Evolutionary conservation across 2,329 filamentous ascomycete species (phyloP).

Genomic region (Trichoderma oligosporum): DNA sequence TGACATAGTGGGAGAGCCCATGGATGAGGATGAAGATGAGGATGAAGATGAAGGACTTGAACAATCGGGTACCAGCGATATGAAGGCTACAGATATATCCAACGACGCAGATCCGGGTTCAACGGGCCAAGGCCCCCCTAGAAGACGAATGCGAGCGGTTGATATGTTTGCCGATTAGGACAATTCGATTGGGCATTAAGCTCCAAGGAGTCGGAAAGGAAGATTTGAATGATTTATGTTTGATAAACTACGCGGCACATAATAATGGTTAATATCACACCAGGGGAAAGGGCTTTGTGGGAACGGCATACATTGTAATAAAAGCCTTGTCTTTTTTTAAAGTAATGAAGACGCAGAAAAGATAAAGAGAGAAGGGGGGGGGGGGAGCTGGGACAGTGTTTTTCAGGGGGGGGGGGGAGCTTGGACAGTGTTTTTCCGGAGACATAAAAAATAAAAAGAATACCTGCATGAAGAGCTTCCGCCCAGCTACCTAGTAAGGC

Average conservation of each 20-base stretch:
- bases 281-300: neutral
- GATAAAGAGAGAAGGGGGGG: too few species aligned
- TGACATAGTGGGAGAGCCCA: slow-evolving; percentile 31
- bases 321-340: too few species aligned
- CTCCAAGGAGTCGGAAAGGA: too few species aligned
- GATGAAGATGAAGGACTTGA: slow-evolving; percentile 20
- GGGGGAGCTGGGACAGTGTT: too few species aligned
- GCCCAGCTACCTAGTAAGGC: neutral
- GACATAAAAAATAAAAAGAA: too few species aligned
- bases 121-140: slow-evolving; percentile 33
- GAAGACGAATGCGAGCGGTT: slow-evolving; percentile 68
- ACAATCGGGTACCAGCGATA: neutral
- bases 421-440: too few species aligned
- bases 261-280: neutral
- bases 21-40: slow-evolving; percentile 32
- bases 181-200: slow-evolving; percentile 8
- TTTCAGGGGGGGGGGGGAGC: too few species aligned
- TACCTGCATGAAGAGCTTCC: neutral
- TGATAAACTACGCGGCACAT: too few species aligned
- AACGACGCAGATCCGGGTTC: slow-evolving; percentile 14
- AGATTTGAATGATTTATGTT: neutral
- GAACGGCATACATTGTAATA: neutral
- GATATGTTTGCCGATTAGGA: slow-evolving; percentile 87
- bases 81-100: slow-evolving; percentile 16
- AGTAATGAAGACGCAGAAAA: too few species aligned